phyloP scores from a whole-genome alignment of 2,329 filamentous ascomycete species.

The Macrophomina pseudophaseolina region DNA sequence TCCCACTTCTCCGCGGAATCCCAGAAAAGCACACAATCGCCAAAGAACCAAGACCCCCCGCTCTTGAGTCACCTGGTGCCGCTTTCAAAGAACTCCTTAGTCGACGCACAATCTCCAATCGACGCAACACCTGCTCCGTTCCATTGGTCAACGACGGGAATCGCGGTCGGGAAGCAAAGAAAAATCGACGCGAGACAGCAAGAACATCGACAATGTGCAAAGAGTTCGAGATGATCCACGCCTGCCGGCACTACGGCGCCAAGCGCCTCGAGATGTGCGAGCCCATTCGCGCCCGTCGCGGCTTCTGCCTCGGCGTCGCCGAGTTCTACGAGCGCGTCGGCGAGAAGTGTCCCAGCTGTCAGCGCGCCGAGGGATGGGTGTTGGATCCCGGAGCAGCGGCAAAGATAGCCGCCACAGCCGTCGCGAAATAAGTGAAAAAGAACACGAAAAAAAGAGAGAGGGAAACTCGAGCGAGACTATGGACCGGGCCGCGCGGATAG shows the following conservation, averaged over 20 bases:
- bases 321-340: constrained; percentile 16
- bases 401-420: background rate
- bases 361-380: constrained; percentile 19
- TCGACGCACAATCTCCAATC: background rate
- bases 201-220: constrained; percentile 18
- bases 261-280: constrained; percentile 22
- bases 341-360: constrained; percentile 23
- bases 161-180: background rate
- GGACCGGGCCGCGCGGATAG: no score
- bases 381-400: background rate
- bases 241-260: constrained; percentile 19
- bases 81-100: no score
- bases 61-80: background rate
- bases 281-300: constrained; percentile 20
- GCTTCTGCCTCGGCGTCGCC: constrained; percentile 22
- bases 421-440: background rate
- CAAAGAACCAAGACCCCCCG: constrained; percentile 1
- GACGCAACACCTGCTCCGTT: background rate
- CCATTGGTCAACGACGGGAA: no score
- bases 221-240: constrained; percentile 21
- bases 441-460: no score
- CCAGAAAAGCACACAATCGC: background rate
- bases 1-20: background rate
- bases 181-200: no score
- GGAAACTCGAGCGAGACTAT: no score